Evolutionary conservation across 768 basidiomycete species (phyloP).

Genomic region (Coprinellus aureogranulatus): DNA sequence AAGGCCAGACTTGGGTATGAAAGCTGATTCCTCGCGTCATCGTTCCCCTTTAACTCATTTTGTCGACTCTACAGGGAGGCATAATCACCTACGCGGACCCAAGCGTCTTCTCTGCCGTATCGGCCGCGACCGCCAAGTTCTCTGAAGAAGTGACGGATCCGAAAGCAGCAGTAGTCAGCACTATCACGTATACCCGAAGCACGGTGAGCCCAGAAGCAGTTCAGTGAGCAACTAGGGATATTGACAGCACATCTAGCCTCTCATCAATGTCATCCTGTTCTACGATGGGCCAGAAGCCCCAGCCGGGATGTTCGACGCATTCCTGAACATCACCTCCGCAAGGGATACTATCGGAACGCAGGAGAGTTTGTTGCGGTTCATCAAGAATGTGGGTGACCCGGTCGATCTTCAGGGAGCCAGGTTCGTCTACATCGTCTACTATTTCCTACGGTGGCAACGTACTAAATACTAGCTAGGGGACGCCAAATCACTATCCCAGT

Average conservation of each 20-base stretch:
- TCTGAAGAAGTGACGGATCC: constrained; percentile 42
- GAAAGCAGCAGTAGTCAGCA: constrained; percentile 48
- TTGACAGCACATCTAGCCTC: constrained; percentile 9
- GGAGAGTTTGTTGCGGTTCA: neutral
- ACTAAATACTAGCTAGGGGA: constrained; percentile 14
- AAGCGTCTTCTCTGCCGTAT: constrained; percentile 21
- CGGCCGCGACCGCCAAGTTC: constrained; percentile 41
- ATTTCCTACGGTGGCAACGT: too few species aligned
- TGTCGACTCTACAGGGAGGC: constrained; percentile 41
- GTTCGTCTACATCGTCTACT: constrained; percentile 7
- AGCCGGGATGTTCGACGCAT: constrained; percentile 49
- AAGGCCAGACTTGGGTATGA: constrained; percentile 59
- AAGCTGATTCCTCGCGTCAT: neutral
- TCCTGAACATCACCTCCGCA: constrained; percentile 40
- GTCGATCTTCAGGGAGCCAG: constrained; percentile 26
- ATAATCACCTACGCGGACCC: constrained; percentile 31
- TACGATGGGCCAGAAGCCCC: constrained; percentile 57
- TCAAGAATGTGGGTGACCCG: constrained; percentile 21
- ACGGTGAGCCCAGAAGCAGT: constrained; percentile 30
- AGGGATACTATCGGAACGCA: neutral
- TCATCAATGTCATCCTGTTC: constrained; percentile 41
- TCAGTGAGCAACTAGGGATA: neutral
- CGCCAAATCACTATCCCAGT: constrained; percentile 45
- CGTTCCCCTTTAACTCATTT: neutral
- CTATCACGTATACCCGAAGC: constrained; percentile 37